These are phyloP conservation scores for Tylopilus rubrobrunneus DNA, from an alignment of 768 basidiomycete species.

Conservation along the genomic window DNA sequence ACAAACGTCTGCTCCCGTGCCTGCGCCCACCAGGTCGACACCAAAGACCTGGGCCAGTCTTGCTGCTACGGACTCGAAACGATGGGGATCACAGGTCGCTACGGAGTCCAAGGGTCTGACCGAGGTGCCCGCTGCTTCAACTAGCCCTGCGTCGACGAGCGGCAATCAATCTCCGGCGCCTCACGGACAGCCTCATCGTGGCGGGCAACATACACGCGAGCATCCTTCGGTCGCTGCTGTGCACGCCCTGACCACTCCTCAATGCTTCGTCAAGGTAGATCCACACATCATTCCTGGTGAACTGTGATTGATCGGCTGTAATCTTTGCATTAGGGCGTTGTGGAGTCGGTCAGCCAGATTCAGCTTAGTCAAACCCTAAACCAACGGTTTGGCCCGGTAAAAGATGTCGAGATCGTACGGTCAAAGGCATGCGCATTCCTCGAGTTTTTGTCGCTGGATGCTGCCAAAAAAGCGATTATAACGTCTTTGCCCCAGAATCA, in stretches of 20 bases:
- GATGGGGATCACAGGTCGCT: constrained; percentile 83
- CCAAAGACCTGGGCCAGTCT: constrained; percentile 92
- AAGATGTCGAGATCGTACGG: constrained; percentile 86
- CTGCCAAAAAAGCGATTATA: constrained; percentile 82
- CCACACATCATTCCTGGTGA: background rate
- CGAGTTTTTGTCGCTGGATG: constrained; percentile 75
- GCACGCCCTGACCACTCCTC: constrained; percentile 58
- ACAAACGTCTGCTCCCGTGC: constrained; percentile 23
- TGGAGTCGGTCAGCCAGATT: constrained; percentile 54
- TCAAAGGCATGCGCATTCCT: constrained; percentile 91
- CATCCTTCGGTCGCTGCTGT: constrained; percentile 53
- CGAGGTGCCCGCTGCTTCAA: constrained; percentile 47
- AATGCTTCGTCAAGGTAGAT: constrained; percentile 89
- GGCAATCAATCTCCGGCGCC: constrained; percentile 33
- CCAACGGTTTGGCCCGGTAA: constrained; percentile 73
- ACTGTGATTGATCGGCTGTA: constrained; percentile 1
- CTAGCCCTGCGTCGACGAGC: constrained; percentile 41
- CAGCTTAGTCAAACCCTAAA: constrained; percentile 50
- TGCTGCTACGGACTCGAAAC: constrained; percentile 76
- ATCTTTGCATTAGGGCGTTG: constrained; percentile 56
- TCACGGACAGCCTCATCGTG: constrained; percentile 31
- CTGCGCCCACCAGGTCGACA: constrained; percentile 38
- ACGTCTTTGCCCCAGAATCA: constrained; percentile 59
- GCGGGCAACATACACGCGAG: constrained; percentile 36
- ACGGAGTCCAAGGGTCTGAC: constrained; percentile 74